phyloP scores from a whole-genome alignment of 306 rosid genomes.

The Vigna nakashimae region DNA sequence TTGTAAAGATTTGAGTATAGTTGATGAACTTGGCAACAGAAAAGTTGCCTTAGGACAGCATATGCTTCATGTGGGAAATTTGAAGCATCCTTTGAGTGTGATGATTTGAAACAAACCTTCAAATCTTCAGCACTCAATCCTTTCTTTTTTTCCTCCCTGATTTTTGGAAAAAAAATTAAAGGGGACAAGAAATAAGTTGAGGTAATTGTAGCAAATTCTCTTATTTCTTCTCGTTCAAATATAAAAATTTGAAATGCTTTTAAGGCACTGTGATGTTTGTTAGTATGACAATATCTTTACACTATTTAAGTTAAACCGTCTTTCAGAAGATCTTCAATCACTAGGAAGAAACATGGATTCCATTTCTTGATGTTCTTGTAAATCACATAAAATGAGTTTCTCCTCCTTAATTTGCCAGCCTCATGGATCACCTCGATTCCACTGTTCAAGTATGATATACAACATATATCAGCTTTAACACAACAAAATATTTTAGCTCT shows the following conservation, averaged over 20 bases:
- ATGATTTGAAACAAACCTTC: conserved; percentile 66
- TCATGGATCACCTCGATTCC: neutral
- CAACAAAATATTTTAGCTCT: too few relatives aligned
- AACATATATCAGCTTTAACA: too few relatives aligned
- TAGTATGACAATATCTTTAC: neutral
- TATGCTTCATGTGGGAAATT: conserved; percentile 78
- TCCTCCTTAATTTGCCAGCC: too few relatives aligned
- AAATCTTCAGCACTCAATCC: conserved; percentile 42
- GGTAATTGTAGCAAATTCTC: conserved; percentile 42
- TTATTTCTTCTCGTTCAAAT: conserved; percentile 32
- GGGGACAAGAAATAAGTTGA: conserved; percentile 23
- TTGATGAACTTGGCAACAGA: conserved; percentile 84
- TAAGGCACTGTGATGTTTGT: neutral
- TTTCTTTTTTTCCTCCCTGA: conserved; percentile 9
- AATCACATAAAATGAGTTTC: too few relatives aligned
- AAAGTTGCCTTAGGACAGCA: conserved; percentile 82
- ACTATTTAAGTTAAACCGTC: neutral
- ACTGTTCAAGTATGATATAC: too few relatives aligned
- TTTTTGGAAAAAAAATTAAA: neutral
- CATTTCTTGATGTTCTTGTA: too few relatives aligned
- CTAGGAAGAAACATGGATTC: neutral
- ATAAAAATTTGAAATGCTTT: neutral
- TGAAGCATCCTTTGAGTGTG: conserved; percentile 72
- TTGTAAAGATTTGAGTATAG: conserved; percentile 86
- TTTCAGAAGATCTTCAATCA: neutral